Percentiles rank a stretch among this genome's conserved stretches.
Conservation (phyloP, 2,329 filamentous ascomycete genomes). For the Ramichloridium luteum region DNA sequence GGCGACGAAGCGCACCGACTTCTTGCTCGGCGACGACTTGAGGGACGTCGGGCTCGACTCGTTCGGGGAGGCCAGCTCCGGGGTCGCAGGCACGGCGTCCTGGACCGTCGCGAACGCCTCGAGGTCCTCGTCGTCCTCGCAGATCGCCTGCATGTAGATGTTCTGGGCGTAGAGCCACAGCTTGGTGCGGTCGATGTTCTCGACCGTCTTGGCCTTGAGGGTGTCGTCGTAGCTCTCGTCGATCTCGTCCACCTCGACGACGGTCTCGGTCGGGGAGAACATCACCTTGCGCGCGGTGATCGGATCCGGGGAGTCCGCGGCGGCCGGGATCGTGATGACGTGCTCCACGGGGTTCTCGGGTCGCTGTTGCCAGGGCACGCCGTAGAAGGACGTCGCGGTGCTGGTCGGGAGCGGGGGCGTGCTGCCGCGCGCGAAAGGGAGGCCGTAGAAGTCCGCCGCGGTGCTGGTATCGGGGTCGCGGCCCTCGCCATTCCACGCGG, state of each 20-base stretch:
- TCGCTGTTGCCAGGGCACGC: slow-evolving; percentile 53
- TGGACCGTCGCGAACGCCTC: slow-evolving; percentile 20
- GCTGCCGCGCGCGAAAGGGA: slow-evolving; percentile 52
- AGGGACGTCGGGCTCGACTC: slow-evolving; percentile 4
- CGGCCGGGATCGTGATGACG: slow-evolving; percentile 46
- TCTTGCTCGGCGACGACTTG: slow-evolving; percentile 42
- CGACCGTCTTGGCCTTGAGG: slow-evolving; percentile 55
- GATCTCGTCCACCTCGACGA: slow-evolving; percentile 33
- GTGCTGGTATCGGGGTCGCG: slow-evolving; percentile 69
- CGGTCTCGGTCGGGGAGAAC: slow-evolving; percentile 26
- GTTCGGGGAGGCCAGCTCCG: slow-evolving; percentile 15
- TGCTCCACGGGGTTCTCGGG: slow-evolving; percentile 46
- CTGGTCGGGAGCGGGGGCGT: slow-evolving; percentile 58
- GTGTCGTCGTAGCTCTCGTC: slow-evolving; percentile 64
- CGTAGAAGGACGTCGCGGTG: slow-evolving; percentile 82
- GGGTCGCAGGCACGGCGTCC: slow-evolving; percentile 21
- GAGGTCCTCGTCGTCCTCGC: slow-evolving; percentile 20
- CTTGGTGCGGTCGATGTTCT: slow-evolving; percentile 74
- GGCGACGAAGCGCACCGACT: slow-evolving; percentile 64
- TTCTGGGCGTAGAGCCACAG: slow-evolving; percentile 77
- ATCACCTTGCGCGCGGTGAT: slow-evolving; percentile 50
- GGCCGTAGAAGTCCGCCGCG: slow-evolving; percentile 83
- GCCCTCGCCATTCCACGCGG: slow-evolving; percentile 61
- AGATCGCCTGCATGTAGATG: slow-evolving; percentile 42
- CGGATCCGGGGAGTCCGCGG: slow-evolving; percentile 33